phyloP scores from a whole-genome alignment of 2,329 filamentous ascomycete species.

The Diaporthe ampelina region DNA sequence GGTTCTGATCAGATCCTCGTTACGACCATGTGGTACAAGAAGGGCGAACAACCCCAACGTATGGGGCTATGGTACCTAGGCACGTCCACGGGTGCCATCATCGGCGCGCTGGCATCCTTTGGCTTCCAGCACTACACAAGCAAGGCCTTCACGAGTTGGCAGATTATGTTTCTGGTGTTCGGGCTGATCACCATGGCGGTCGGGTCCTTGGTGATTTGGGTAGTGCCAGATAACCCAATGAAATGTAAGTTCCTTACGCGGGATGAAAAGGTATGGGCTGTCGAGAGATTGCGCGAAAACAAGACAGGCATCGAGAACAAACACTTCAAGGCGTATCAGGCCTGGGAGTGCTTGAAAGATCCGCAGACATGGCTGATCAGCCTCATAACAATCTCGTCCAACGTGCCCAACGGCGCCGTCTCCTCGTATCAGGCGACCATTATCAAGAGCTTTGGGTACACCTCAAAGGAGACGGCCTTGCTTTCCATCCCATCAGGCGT shows the following conservation, averaged over 20 bases:
- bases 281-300: constrained; percentile 70
- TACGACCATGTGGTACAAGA: constrained; percentile 53
- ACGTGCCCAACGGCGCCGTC: constrained; percentile 44
- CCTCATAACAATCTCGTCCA: constrained; percentile 42
- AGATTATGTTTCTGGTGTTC: constrained; percentile 42
- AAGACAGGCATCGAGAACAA: constrained; percentile 79
- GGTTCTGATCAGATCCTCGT: constrained; percentile 27
- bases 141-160: constrained; percentile 42
- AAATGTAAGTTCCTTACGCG: constrained; percentile 32
- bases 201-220: constrained; percentile 32
- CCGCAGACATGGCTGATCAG: constrained; percentile 44
- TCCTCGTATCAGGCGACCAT: constrained; percentile 43
- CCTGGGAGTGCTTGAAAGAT: constrained; percentile 48
- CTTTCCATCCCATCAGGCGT: constrained; percentile 54
- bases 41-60: constrained; percentile 50
- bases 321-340: constrained; percentile 75
- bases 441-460: constrained; percentile 44
- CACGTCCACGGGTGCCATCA: constrained; percentile 45
- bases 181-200: constrained; percentile 40
- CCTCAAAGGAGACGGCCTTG: constrained; percentile 47
- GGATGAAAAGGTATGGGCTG: constrained; percentile 42
- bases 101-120: constrained; percentile 49
- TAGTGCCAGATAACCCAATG: constrained; percentile 41
- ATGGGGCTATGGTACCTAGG: constrained; percentile 50
- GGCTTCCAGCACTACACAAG: constrained; percentile 49